Base-by-base conservation (phyloP, 2,329 filamentous ascomycete genomes). In the Lachnellula cervina region DNA sequence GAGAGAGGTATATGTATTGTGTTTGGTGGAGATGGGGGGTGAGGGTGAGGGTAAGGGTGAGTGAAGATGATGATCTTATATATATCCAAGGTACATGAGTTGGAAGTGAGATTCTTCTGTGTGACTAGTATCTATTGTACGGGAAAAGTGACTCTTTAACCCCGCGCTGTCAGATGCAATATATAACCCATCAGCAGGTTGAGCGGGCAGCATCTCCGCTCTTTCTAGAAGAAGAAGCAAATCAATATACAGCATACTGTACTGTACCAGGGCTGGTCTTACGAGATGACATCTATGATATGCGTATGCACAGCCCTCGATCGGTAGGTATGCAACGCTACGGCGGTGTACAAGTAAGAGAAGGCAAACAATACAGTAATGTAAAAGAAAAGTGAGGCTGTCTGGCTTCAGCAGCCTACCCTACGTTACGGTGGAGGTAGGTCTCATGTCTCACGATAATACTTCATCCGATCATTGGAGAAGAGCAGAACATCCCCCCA, bases 361-460 rank as follows among this genome's bases (percentile, higher is more conserved):
- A 32, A 49, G n/a, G 49, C 44, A 52, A 44, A 50, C 52, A 50
- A 49, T 25, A 37, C 4, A 47, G 21, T 23, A 23, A 23, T 23
- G 3, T 23, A 23, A 17, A 5, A 14, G 14, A 47, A 52, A 52
- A 52, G 54, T 52, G 49, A 56, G 54, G 54, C 54, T 56, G 49
- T 42, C 48, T 34, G 34, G 28, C 14, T 42, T 51, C 53, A 40
- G 47, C 42, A 47, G 48, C 42, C 48, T 47, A n/a, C 19, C 2
- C 21, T 4, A 23, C n/a, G n/a, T n/a, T n/a, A n/a, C n/a, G n/a
- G n/a, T n/a, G n/a, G n/a, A 23, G 53, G 52, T 38, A 42, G 47
- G 47, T 28, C 50, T 51, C 42, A 51, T 48, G 53, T 40, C 54
- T 52, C 43, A 52, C 34, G 21, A 28, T 46, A 32, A 23, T 35